Percentiles rank a stretch among this genome's conserved stretches.
Conservation (phyloP, 257 asterid genomes). For the Striga asiatica region DNA sequence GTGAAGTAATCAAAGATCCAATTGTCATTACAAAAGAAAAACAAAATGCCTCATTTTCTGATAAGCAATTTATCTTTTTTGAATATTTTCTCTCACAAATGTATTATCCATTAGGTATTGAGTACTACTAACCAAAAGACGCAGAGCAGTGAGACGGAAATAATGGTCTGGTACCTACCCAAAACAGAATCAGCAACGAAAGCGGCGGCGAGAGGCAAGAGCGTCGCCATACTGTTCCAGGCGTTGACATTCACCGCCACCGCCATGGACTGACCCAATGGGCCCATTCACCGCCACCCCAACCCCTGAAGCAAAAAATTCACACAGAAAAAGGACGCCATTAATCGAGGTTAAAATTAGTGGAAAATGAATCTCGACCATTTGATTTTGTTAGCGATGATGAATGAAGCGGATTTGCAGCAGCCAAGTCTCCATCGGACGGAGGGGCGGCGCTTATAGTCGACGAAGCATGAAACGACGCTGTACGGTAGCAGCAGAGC, state of each 20-base stretch:
- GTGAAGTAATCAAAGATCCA: no score
- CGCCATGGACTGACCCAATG: conserved; percentile 34
- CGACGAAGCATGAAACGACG: conserved; percentile 11
- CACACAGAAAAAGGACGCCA: not conserved
- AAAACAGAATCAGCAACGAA: conserved; percentile 28
- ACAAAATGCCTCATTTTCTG: no score
- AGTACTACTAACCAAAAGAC: conserved; percentile 23
- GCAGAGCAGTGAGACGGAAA: conserved; percentile 21
- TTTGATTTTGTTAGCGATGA: conserved; percentile 12
- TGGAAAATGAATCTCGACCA: no score
- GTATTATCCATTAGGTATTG: no score
- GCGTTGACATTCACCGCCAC: conserved; percentile 30
- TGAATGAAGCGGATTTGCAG: conserved; percentile 31
- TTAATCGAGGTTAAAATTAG: not conserved
- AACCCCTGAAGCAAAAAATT: conserved; percentile 7
- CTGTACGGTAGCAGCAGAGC: conserved; percentile 20
- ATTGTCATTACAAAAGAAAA: no score
- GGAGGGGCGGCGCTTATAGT: conserved; percentile 17
- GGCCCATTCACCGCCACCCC: conserved; percentile 33
- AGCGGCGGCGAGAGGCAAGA: conserved; percentile 21
- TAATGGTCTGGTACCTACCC: conserved; percentile 29
- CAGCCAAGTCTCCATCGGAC: conserved; percentile 25
- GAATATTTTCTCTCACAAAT: no score
- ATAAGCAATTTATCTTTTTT: no score
- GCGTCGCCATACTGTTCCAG: conserved; percentile 25